Evolutionary conservation across 306 rosid genomes (phyloP), one percentile per base, ranked within the genome.

Genomic region (Clitoria ternatea): DNA sequence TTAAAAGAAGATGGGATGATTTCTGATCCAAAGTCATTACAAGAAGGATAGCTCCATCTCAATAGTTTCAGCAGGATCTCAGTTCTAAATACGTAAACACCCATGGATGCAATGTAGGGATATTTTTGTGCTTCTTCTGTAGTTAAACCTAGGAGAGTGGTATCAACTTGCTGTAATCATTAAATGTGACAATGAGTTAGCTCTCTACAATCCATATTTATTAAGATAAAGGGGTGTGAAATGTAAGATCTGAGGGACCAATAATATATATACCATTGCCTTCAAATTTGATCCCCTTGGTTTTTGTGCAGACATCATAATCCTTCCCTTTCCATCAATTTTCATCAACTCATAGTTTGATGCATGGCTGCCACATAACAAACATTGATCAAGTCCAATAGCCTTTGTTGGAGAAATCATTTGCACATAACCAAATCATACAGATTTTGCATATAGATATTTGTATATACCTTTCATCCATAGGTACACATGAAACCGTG

Each of bases 91-190:
- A 84, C 85, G 65, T 83, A 92, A 60, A 92, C 92, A 17, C 98
- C 96, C 98, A 92, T 92, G 0, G 98, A 86, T 54, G 90, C 95
- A 68, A 92, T 86, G 75, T 83, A 92, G 57, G 90, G 95, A 66
- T 76, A 12, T 50, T 60, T 61, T 45, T 19, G 4, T 19, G 98
- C 92, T 43, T 92, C 95, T 63, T 67, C 66, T 13, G 76, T 69
- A n/a, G 84, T 61, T 60, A 92, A 85, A 20, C 98, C 95, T 26
- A 92, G 82, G 64, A 86, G 40, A 50, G 75, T 76, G 22, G 94
- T 81, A 79, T 92, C 98, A 65, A 81, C 83, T 60, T 68, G 86
- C 98, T 89, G 87, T 85, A 87, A 18, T 60, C 37, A 24, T 65
- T 17, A 42, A 64, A 74, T 2, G 70, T 77, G 9, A 29, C 39